phyloP scores from a whole-genome alignment of 805 yeast genomes.

The Metschnikowia amazonensis region DNA sequence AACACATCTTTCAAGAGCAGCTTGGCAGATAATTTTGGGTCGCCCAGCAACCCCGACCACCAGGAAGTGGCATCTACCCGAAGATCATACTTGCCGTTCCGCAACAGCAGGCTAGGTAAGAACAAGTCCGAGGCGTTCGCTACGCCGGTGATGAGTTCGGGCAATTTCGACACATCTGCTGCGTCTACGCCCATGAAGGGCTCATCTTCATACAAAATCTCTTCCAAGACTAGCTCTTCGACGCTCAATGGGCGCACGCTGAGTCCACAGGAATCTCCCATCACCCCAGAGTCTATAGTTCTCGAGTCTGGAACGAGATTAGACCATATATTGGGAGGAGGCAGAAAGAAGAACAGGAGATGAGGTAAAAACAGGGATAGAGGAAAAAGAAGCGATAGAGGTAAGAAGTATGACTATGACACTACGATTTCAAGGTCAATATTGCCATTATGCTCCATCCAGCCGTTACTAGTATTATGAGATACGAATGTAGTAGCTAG shows the following conservation, averaged over 20 bases:
- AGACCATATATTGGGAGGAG: slow-evolving; percentile 15
- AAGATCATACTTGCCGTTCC: slow-evolving; percentile 41
- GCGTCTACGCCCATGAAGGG: slow-evolving; percentile 9
- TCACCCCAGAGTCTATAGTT: slow-evolving; percentile 10
- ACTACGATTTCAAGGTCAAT: no score
- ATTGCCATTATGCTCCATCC: no score
- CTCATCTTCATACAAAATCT: slow-evolving; percentile 1
- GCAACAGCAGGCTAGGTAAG: slow-evolving; percentile 27
- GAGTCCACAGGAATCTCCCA: slow-evolving; percentile 13
- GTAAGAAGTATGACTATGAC: no score
- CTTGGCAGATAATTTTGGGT: slow-evolving; percentile 59
- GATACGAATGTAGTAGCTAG: no score
- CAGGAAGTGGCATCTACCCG: slow-evolving; percentile 19
- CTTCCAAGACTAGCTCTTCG: neutral
- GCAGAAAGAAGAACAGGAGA: slow-evolving; percentile 13
- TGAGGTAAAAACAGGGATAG: neutral
- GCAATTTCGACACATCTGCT: slow-evolving; percentile 8
- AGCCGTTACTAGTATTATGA: no score
- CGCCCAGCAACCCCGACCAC: slow-evolving; percentile 16
- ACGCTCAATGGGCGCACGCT: slow-evolving; percentile 5
- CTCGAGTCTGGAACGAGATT: slow-evolving; percentile 13
- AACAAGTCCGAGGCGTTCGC: slow-evolving; percentile 18
- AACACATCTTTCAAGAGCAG: slow-evolving; percentile 74
- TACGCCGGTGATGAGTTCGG: slow-evolving; percentile 11
- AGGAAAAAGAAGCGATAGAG: no score